Evolutionary conservation across 768 basidiomycete species (phyloP).

Genomic region (Agaricus bisporus): DNA sequence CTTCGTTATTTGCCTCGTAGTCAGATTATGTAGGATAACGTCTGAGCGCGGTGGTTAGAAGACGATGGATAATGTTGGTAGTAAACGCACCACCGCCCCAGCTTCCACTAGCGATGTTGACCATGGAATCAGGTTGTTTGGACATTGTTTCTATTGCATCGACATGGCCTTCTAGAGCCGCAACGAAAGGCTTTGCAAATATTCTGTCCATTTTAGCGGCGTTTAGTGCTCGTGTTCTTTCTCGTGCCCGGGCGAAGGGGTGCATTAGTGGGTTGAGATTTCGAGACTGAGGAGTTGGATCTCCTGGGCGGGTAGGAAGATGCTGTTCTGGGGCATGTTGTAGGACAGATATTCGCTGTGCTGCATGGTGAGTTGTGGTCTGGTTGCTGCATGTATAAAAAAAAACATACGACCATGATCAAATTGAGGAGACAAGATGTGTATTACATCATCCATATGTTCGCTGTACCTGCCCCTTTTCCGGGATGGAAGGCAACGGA

Average conservation of each 20-base stretch:
- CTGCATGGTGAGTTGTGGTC: not conserved
- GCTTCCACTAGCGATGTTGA: slow-evolving; percentile 82
- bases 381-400: not conserved
- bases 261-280: slow-evolving; percentile 96
- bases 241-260: slow-evolving; percentile 88
- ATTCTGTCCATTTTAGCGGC: slow-evolving; percentile 96
- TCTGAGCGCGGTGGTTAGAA: slow-evolving; percentile 35
- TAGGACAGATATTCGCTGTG: slow-evolving; percentile 79
- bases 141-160: slow-evolving; percentile 89
- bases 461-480: too few species aligned
- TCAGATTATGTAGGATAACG: slow-evolving; percentile 80
- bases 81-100: slow-evolving; percentile 85
- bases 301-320: slow-evolving; percentile 69
- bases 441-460: slow-evolving; percentile 8
- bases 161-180: slow-evolving; percentile 83
- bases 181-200: slow-evolving; percentile 97
- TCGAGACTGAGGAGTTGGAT: slow-evolving; percentile 82
- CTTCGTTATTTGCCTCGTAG: slow-evolving; percentile 45
- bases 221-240: slow-evolving; percentile 89
- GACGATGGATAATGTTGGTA: not conserved
- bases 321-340: slow-evolving; percentile 77
- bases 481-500: too few species aligned
- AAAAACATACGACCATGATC: slow-evolving; percentile 21
- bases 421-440: not conserved
- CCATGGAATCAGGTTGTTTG: slow-evolving; percentile 66